Conservation (phyloP, 306 rosid genomes). For the Medicago ruthenica region DNA sequence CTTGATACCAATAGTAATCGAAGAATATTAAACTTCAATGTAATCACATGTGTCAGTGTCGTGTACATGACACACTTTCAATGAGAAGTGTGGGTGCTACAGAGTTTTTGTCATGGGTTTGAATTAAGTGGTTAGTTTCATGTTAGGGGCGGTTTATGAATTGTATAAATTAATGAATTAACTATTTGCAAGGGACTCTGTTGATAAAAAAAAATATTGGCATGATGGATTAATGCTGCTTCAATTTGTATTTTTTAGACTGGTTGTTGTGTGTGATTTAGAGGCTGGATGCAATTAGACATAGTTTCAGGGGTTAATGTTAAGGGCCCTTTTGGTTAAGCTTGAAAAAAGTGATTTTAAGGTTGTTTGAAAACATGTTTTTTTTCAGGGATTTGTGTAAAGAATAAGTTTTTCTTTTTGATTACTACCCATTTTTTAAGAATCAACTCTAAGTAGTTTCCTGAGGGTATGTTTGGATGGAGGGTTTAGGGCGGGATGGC, state of each 20-base stretch:
- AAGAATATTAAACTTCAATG: too few species aligned
- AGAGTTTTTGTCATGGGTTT: not conserved
- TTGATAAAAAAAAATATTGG: not conserved
- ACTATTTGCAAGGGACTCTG: not conserved
- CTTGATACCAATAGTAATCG: too few species aligned
- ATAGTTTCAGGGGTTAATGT: not conserved
- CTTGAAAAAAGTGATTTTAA: not conserved
- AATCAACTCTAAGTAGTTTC: not conserved
- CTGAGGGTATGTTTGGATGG: too few species aligned
- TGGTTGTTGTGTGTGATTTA: not conserved
- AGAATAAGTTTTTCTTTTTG: not conserved
- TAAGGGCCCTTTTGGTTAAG: not conserved
- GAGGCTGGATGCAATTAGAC: not conserved
- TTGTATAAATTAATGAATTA: not conserved
- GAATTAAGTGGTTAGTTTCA: not conserved
- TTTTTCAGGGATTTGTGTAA: not conserved
- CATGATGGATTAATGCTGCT: not conserved
- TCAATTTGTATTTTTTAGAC: not conserved
- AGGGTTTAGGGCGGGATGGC: too few species aligned
- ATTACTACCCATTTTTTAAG: not conserved
- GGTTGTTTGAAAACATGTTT: not conserved
- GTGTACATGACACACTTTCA: too few species aligned
- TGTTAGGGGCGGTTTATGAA: conserved; percentile 13
- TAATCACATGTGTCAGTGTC: too few species aligned
- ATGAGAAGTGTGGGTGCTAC: too few species aligned